These are phyloP conservation scores for Pyrus hybrid DNA, from an alignment of 331 rosid genomes.

Conservation along the genomic window DNA sequence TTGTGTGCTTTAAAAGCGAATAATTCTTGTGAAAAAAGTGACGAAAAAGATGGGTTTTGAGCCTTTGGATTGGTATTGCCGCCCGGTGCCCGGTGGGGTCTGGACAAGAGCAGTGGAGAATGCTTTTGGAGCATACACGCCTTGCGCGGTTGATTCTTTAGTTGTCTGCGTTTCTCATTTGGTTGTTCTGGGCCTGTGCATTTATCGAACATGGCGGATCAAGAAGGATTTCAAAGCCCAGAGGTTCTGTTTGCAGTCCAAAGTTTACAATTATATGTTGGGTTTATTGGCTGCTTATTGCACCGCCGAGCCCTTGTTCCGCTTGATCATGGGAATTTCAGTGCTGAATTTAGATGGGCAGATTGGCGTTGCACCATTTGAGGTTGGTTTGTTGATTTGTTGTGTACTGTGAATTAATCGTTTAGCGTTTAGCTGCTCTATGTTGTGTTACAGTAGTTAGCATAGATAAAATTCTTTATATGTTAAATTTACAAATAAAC, in stretches of 20 bases:
- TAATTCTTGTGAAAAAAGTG: background rate
- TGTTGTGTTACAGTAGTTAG: background rate
- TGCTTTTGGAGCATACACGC: slow-evolving; percentile 86
- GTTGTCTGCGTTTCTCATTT: slow-evolving; percentile 64
- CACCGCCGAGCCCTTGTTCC: slow-evolving; percentile 73
- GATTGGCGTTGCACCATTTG: slow-evolving; percentile 75
- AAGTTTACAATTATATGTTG: slow-evolving; percentile 62
- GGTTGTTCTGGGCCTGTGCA: slow-evolving; percentile 61
- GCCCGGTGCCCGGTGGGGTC: slow-evolving; percentile 65
- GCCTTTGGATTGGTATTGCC: slow-evolving; percentile 79
- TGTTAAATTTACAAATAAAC: background rate
- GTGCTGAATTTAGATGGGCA: slow-evolving; percentile 76
- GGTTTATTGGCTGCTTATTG: slow-evolving; percentile 58
- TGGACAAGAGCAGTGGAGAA: slow-evolving; percentile 71
- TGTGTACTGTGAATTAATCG: background rate
- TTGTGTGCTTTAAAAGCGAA: slow-evolving; percentile 5
- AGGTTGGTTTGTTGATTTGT: slow-evolving; percentile 40
- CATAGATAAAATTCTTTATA: background rate
- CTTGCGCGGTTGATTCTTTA: slow-evolving; percentile 70
- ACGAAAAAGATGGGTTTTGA: slow-evolving; percentile 50
- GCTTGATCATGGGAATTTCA: slow-evolving; percentile 75
- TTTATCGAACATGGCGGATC: slow-evolving; percentile 73
- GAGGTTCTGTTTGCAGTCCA: slow-evolving; percentile 72
- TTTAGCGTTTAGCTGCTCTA: background rate
- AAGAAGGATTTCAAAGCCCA: slow-evolving; percentile 51